Base-by-base conservation (phyloP, 306 rosid genomes). In the Begonia loranthoides region DNA sequence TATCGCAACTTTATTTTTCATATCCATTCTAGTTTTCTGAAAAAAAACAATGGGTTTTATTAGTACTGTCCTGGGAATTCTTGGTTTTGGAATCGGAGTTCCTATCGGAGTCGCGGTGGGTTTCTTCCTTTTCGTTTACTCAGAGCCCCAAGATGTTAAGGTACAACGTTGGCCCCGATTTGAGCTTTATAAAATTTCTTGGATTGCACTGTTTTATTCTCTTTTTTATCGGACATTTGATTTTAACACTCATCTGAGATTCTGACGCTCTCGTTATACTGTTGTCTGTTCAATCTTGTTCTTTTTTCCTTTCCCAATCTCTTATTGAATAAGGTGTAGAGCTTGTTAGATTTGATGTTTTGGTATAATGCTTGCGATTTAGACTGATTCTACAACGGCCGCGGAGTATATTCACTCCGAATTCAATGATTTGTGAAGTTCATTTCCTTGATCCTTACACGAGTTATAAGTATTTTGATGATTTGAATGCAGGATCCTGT, bases 61-160 rank as follows among this genome's bases (percentile, higher is more conserved):
- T 5, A 56, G 80, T 55, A 85, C 73, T 68, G 59, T 86, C 16
- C 52, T 86, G 12, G 94, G 80, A 34, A 55, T 86, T 50, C 0
- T 92, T 50, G 99, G 99, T 59, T 78, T 86, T 59, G 66, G 66
- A 51, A 36, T 92, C 54, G 96, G 99, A 69, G 69, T 92, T 49
- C 87, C 93, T 70, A 51, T 92, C 41, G 99, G 99, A 6, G 74
- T 92, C 56, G 41, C 86, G 50, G 65, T 79, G 10, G 96, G 99
- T 1, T 92, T 92, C 74, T 78, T 70, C 62, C 59, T 86, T 52
- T 86, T 86, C 67, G 57, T 90, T 49, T 80, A 74, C 63, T 73
- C 99, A 0, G 60, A 76, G 55, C 71, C 94, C 53, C 71, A 69
- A 46, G 73, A 69, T 66, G 77, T 73, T 10, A 60, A 78, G 96